These are phyloP conservation scores for Vigna hirtella DNA, from an alignment of 306 rosid genomes.

Conservation along the genomic window DNA sequence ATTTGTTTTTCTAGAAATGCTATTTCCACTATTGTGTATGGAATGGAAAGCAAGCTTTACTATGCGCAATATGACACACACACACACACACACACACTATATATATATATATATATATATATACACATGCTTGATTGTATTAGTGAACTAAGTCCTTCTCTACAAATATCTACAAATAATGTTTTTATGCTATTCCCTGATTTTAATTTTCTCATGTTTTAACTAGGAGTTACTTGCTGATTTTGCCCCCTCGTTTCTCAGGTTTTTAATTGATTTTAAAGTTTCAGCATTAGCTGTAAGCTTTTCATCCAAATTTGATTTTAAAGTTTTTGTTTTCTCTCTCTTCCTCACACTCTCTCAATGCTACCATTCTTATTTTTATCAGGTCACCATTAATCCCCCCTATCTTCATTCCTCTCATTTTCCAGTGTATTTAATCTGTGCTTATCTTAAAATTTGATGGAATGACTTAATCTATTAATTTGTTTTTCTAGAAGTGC, in stretches of 20 bases:
- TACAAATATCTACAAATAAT: neutral
- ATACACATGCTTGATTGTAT: neutral
- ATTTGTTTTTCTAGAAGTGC: neutral
- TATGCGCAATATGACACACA: neutral
- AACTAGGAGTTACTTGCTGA: constrained; percentile 7
- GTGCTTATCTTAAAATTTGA: neutral
- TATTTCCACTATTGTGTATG: neutral
- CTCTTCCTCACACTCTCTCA: neutral
- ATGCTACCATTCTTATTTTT: neutral
- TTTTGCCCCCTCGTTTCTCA: neutral
- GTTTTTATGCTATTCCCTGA: neutral
- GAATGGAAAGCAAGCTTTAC: neutral
- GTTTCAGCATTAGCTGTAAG: neutral
- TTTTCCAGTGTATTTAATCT: neutral
- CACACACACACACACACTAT: too few relatives aligned
- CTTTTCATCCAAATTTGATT: neutral
- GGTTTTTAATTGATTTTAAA: constrained; percentile 4
- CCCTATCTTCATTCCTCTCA: neutral
- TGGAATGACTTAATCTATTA: neutral
- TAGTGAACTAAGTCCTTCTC: constrained; percentile 2
- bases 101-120: too few relatives aligned
- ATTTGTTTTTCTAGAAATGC: neutral
- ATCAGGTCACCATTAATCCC: neutral
- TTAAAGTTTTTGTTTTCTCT: neutral
- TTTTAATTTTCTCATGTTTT: neutral